phyloP scores from a whole-genome alignment of 306 rosid species.

The Prunus dulcis region DNA sequence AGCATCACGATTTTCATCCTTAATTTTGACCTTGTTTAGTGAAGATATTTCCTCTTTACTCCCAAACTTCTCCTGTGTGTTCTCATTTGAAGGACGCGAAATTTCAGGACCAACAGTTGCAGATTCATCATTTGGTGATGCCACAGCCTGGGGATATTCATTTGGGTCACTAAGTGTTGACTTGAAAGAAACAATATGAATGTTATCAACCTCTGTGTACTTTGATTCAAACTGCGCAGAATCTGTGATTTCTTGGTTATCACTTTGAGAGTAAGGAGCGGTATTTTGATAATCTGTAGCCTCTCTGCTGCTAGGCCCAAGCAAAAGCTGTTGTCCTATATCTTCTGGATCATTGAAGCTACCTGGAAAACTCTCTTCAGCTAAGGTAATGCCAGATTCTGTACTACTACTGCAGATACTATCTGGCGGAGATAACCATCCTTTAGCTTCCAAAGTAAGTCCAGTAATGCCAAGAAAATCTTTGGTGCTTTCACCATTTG shows the following conservation, averaged over 20 bases:
- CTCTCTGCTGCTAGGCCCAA: conserved; percentile 42
- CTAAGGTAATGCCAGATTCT: conserved; percentile 53
- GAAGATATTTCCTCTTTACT: conserved; percentile 47
- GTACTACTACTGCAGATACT: conserved; percentile 71
- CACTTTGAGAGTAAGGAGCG: conserved; percentile 38
- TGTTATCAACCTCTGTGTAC: conserved; percentile 30
- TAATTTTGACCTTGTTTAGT: conserved; percentile 46
- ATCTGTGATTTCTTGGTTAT: conserved; percentile 35
- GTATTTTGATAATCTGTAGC: conserved; percentile 26
- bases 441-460: conserved; percentile 71
- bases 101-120: conserved; percentile 32
- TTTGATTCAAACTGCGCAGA: conserved; percentile 40
- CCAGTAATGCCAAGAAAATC: conserved; percentile 48
- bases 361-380: conserved; percentile 57
- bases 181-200: conserved; percentile 30
- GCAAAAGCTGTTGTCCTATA: conserved; percentile 41
- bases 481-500: conserved; percentile 50
- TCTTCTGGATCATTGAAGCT: conserved; percentile 60
- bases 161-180: conserved; percentile 35
- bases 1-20: conserved; percentile 51
- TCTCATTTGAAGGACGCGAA: conserved; percentile 30
- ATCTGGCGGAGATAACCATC: conserved; percentile 90
- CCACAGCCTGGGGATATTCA: conserved; percentile 29
- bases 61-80: conserved; percentile 32
- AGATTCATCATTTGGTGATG: conserved; percentile 44